A percentile compares a stretch with the other conserved stretches of the same genome.
Conservation (phyloP, 768 basidiomycete species). For the Phaeotremella skinneri region DNA sequence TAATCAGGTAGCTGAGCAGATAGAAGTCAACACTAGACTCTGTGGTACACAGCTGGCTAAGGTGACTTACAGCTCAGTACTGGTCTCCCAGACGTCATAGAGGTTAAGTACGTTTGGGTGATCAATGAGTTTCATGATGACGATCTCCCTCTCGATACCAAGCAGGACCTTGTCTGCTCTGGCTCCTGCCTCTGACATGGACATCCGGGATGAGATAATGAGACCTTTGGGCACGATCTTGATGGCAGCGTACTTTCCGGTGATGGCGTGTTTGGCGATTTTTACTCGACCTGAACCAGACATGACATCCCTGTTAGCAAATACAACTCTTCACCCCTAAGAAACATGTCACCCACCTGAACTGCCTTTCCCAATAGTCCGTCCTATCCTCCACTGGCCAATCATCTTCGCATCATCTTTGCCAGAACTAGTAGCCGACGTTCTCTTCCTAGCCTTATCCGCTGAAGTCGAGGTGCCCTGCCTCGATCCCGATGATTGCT, state of each 20-base stretch:
- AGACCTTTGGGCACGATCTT: conserved; percentile 85
- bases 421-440: background rate
- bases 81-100: conserved; percentile 97
- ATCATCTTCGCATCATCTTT: conserved; percentile 56
- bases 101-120: conserved; percentile 92
- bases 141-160: conserved; percentile 87
- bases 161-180: conserved; percentile 74
- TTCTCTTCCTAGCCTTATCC: conserved; percentile 20
- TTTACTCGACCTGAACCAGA: conserved; percentile 71
- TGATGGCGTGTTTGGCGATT: conserved; percentile 81
- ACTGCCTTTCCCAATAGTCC: conserved; percentile 76
- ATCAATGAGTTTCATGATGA: conserved; percentile 94
- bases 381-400: conserved; percentile 77
- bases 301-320: conserved; percentile 2
- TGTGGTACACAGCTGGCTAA: background rate
- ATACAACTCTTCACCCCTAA: background rate
- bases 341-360: conserved; percentile 59
- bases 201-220: conserved; percentile 65
- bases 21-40: background rate
- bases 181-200: conserved; percentile 66
- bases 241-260: conserved; percentile 84
- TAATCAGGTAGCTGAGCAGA: conserved; percentile 62
- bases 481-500: conserved; percentile 10
- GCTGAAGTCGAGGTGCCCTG: conserved; percentile 10
- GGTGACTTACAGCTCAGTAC: conserved; percentile 66